Conservation (phyloP, 192 early-diverging fungal species). For the Podila minutissima region DNA sequence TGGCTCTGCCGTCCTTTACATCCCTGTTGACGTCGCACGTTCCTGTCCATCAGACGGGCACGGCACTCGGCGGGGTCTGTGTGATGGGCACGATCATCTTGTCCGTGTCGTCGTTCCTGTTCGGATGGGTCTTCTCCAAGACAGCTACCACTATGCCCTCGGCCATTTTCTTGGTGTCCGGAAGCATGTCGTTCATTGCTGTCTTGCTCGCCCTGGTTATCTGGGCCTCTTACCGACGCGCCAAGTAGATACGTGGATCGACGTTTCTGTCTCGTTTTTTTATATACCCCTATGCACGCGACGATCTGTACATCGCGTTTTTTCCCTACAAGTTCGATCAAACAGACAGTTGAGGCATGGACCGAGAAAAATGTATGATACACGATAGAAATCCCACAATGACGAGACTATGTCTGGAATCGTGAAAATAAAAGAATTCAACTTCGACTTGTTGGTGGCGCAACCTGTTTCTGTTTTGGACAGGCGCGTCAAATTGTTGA, state of each 20-base stretch:
- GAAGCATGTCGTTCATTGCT: not conserved
- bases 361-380: no score
- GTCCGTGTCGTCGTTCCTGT: slow-evolving; percentile 19
- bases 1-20: slow-evolving; percentile 17
- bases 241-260: not conserved
- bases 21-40: slow-evolving; percentile 29
- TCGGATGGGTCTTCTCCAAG: slow-evolving; percentile 29
- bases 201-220: slow-evolving; percentile 1
- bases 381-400: no score
- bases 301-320: no score
- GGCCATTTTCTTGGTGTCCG: slow-evolving; percentile 16
- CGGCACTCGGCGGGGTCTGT: slow-evolving; percentile 28
- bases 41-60: slow-evolving; percentile 29
- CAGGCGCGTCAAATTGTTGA: no score
- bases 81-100: slow-evolving; percentile 17
- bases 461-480: no score
- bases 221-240: slow-evolving; percentile 18
- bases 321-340: no score
- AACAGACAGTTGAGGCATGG: no score
- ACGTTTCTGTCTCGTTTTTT: no score
- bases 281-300: no score
- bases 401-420: no score
- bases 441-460: no score
- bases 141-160: slow-evolving; percentile 21
- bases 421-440: no score